Evolutionary conservation across 495 filamentous ascomycete species (phyloP), one percentile per base, ranked within the genome.

Genomic region (Hypoxylon intermedium): DNA sequence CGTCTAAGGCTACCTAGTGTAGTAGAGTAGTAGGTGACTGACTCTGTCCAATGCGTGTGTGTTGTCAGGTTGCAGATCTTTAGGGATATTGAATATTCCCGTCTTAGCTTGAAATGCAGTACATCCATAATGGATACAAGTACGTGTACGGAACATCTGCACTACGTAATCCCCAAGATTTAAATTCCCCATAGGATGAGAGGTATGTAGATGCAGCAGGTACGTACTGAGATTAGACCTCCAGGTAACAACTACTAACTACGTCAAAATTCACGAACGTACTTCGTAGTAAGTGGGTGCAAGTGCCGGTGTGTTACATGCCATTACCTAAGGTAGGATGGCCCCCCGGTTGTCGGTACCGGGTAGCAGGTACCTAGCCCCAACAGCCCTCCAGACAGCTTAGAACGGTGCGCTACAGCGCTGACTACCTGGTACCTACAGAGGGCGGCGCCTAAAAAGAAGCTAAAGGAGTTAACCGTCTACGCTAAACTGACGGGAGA

Each of bases 401-500:
- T 37, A 2, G 34, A 37, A 37, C 34, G 15, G 34, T 37, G 34
- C 12, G 3, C 12, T 13, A 15, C 34, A 5, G 11, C 34, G 34
- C 33, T 51, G 12, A 4, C 20, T 38, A n/a, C n/a, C n/a, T n/a
- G n/a, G n/a, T n/a, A n/a, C n/a, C n/a, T n/a, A 38, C 31, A 46
- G 52, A 55, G 28, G 52, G 13, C 6, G 30, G 18, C 15, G 40
- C 28, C 38, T 52, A 37, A 13, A 18, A 26, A 21, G 31, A 52
- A 24, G 41, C 33, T 51, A 45, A 43, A 43, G 26, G 43, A 23
- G 30, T 46, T 15, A 30, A 28, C 31, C 31, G 15, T 9, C 38
- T 3, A 38, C 49, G 43, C 48, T 53, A 60, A 38, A 37, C 30
- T 9, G 26, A 53, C 60, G 60, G 60, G 60, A 63, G 42, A 47